Base-by-base conservation (phyloP, 1,284 basidiomycete species). In the Naganishia liquefaciens region DNA sequence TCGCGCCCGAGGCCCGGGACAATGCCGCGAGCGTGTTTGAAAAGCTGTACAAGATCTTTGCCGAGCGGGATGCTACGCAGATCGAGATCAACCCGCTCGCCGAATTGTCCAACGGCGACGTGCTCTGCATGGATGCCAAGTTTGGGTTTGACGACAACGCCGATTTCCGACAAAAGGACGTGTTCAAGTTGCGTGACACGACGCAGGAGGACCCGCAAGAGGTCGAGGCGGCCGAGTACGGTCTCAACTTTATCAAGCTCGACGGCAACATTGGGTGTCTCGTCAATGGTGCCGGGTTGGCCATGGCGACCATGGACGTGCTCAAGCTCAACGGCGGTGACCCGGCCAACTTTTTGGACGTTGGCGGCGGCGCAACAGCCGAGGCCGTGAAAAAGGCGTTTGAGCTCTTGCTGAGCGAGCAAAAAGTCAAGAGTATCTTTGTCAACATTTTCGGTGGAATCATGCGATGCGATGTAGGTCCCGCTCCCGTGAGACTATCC, bases 251-350 rank as follows among this genome's bases (percentile, higher is more conserved):
- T 79, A 99, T 99, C 85, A 98, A 99, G 83, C 88, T 99, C 55
- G 96, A 99, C 76, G 96, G 96, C 43, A 91, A 87, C 81, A 89
- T 99, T 70, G 96, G 96, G 47, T 99, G 96, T 80, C 84, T 99
- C 66, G 96, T 99, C 70, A 99, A 99, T 77, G 96, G 96, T 74
- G 96, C 96, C 66, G 96, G 96, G 78, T 84, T 99, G 67, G 96
- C 96, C 62, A 99, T 99, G 96, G 96, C 96, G 33, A 99, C 96
- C 62, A 99, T 99, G 94, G 96, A 99, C 76, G 95, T 99, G 40
- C 84, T 99, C 65, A 88, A 94, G 68, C 83, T 97, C 65, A 91
- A 96, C 76, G 94, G 95, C 64, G 93, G 93, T 68, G 88, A 93
- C 75, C 96, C 96, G 11, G 96, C 96, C 69, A 99, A 99, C 81